These are phyloP conservation scores for Coemansia reversa DNA, from an alignment of 192 early-diverging fungal species.

Conservation along the genomic window DNA sequence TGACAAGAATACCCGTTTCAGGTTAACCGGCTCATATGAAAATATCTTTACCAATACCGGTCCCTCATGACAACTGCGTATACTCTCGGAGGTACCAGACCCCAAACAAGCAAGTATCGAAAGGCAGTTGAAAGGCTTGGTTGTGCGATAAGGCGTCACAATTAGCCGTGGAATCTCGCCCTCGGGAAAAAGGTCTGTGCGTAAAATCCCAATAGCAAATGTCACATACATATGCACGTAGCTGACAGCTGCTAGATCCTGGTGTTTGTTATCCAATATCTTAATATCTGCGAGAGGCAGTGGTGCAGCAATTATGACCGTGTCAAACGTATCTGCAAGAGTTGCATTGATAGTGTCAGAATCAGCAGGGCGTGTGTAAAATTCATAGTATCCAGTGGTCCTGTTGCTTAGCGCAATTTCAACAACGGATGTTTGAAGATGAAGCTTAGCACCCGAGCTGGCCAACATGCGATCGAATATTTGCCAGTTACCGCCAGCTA, in stretches of 20 bases:
- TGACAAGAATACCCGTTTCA: conserved; percentile 1
- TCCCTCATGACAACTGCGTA: conserved; percentile 1
- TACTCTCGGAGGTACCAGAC: background rate
- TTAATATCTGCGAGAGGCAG: conserved; percentile 16
- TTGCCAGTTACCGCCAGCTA: conserved; percentile 40
- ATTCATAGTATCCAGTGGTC: no score
- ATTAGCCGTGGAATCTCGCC: conserved; percentile 21
- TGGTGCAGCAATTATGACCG: conserved; percentile 28
- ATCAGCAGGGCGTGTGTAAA: no score
- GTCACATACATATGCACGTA: conserved; percentile 35
- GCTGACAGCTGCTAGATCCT: background rate
- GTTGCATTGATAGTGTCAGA: no score
- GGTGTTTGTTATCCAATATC: conserved; percentile 8
- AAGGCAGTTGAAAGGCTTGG: conserved; percentile 33
- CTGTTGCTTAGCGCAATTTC: background rate
- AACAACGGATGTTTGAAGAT: conserved; percentile 13
- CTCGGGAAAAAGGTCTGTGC: conserved; percentile 14
- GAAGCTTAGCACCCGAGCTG: conserved; percentile 12
- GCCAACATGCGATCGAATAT: conserved; percentile 23
- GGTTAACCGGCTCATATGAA: conserved; percentile 20
- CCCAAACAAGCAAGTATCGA: conserved; percentile 31
- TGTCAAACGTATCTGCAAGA: conserved; percentile 13
- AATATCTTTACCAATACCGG: conserved; percentile 31
- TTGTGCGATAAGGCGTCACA: conserved; percentile 27
- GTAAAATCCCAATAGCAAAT: conserved; percentile 29